These are phyloP conservation scores for Athelia sp. DNA, from an alignment of 1,284 basidiomycete species.

Conservation along the genomic window DNA sequence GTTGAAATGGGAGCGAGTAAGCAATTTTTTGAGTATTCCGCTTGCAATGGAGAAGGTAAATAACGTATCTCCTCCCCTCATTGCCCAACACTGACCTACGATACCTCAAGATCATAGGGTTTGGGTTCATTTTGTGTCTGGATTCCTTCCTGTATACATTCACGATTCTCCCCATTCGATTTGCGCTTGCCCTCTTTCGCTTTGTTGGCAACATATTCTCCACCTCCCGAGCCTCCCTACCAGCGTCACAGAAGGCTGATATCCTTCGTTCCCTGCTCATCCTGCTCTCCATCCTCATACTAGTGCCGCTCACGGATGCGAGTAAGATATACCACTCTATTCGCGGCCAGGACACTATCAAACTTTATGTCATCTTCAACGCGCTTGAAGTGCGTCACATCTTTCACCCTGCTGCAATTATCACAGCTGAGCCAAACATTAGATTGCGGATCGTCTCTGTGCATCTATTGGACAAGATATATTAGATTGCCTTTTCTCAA, in stretches of 20 bases:
- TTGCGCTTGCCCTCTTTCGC: constrained; percentile 61
- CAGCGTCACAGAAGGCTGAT: constrained; percentile 89
- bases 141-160: constrained; percentile 99
- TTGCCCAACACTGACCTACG: constrained; percentile 3
- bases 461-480: constrained; percentile 98
- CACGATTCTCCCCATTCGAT: constrained; percentile 94
- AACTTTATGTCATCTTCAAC: constrained; percentile 99
- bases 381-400: constrained; percentile 75
- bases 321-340: constrained; percentile 99
- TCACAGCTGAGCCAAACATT: constrained; percentile 6
- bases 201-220: constrained; percentile 51
- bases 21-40: constrained; percentile 94
- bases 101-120: constrained; percentile 72
- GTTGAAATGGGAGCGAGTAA: constrained; percentile 95
- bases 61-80: not conserved
- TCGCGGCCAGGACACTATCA: constrained; percentile 98
- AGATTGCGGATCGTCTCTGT: constrained; percentile 95
- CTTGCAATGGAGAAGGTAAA: constrained; percentile 89
- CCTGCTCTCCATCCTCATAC: constrained; percentile 67
- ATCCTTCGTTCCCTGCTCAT: constrained; percentile 81
- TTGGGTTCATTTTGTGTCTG: constrained; percentile 91
- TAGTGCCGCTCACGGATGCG: constrained; percentile 86
- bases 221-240: constrained; percentile 49
- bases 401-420: not conserved
- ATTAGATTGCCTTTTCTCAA: constrained; percentile 93